These are phyloP conservation scores for Globisporangium lucens DNA, from an alignment of 352 stramenopile species.

Conservation along the genomic window DNA sequence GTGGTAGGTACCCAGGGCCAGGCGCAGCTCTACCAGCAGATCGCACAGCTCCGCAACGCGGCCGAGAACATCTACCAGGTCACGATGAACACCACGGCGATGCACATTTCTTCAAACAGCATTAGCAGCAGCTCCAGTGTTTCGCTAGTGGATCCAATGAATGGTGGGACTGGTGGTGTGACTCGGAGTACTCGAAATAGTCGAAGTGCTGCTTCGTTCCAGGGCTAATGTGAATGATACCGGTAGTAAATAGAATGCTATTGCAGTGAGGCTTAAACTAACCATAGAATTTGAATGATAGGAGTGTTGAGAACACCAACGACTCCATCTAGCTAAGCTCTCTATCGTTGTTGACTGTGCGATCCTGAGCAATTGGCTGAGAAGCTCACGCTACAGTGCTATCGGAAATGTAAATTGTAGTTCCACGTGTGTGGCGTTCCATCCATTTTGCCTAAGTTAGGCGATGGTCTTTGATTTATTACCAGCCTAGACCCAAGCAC, in stretches of 20 bases:
- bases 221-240: background rate
- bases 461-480: background rate
- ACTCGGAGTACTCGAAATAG: background rate
- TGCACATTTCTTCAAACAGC: background rate
- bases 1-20: background rate
- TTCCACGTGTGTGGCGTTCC: background rate
- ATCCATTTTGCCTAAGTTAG: background rate
- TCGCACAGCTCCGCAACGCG: constrained; percentile 36
- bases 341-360: background rate
- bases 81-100: constrained; percentile 4
- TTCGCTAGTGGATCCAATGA: background rate
- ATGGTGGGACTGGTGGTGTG: background rate
- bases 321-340: background rate
- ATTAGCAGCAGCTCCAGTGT: background rate
- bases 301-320: too few species aligned
- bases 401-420: background rate
- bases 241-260: too few species aligned
- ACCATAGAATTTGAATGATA: too few species aligned
- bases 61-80: constrained; percentile 45
- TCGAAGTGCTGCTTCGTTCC: background rate
- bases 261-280: too few species aligned
- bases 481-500: background rate
- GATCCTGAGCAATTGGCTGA: too few species aligned
- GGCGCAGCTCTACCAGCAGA: constrained; percentile 37
- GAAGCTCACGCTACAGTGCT: background rate